Percentiles rank a stretch among this genome's conserved stretches.
phyloP scores from a whole-genome alignment of 805 yeast species.

The Candida stauntonica region DNA sequence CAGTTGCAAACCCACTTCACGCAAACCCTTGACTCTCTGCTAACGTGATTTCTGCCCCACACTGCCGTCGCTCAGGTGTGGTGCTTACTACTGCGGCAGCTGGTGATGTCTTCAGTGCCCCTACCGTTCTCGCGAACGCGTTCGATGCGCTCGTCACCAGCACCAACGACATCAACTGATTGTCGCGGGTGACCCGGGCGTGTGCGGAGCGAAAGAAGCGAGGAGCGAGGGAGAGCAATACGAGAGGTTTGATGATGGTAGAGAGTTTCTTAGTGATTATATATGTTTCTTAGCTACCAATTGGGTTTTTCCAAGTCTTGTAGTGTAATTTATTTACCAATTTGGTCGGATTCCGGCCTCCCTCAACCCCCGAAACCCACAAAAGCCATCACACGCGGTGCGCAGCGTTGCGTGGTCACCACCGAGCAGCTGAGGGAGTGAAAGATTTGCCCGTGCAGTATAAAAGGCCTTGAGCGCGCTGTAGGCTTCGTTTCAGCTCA shows the following conservation, averaged over 20 bases:
- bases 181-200: too few species aligned
- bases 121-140: neutral
- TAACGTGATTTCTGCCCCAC: neutral
- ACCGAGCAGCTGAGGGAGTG: neutral
- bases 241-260: too few species aligned
- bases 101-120: too few species aligned
- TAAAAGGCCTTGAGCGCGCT: neutral
- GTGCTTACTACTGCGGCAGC: too few species aligned
- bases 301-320: too few species aligned
- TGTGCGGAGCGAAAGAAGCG: too few species aligned
- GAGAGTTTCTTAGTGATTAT: too few species aligned
- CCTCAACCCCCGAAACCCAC: neutral
- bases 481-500: neutral
- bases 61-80: too few species aligned
- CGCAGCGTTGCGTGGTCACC: slow-evolving; percentile 9
- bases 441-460: neutral
- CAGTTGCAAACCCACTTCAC: neutral
- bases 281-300: too few species aligned
- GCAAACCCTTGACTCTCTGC: neutral
- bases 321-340: neutral
- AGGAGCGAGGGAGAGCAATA: too few species aligned
- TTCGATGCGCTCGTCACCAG: neutral
- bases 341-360: too few species aligned
- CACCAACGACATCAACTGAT: slow-evolving; percentile 1
- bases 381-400: neutral